Base-by-base conservation (phyloP, 1,284 basidiomycete genomes). In the Fomitopsis pinicola region DNA sequence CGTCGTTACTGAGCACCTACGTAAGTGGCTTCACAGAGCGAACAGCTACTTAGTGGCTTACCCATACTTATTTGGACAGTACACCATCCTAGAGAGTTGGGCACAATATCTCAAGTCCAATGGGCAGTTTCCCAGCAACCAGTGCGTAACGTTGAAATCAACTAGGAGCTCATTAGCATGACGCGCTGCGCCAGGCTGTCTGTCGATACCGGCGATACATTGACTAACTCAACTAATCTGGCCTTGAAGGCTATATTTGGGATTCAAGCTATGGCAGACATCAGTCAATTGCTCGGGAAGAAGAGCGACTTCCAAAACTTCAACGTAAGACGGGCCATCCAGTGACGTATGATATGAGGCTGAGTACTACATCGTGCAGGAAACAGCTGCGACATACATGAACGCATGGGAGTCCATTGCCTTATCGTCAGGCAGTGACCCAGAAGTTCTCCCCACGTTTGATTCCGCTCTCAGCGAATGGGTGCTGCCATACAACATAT, bases 141-240 rank as follows among this genome's bases (percentile, higher is more conserved):
- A 86, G 72, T 81, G 86, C 60, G 70, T 64, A 12, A 7, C 28
- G 4, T 3, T 9, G 8, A 5, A 42, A 33, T 40, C 9, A 38
- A 40, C 2, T n/a, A 17, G 6, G 10, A 2, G 26, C 22, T 5
- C 40, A 55, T 1, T 4, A 36, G 17, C 3, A 22, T 38, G 22
- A 45, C n/a, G n/a, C 4, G 46, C n/a, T 19, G 3, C 33, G 6
- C 10, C 67, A 85, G 87, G 71, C 82, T 83, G 68, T 82, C 84
- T 35, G 86, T 86, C 1, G 75, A 81, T 15, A 73, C 19, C 8
- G 36, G 87, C 7, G 40, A 63, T 36, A 22, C 30, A 22, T 57
- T 19, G 5, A 82, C 84, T 28, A 91, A 91, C 68, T 86, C 89
- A 72, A 90, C 88, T 12, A 89, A 92, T 66, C 79, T 90, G n/a